Evolutionary conservation across 108 stramenopile genomes (phyloP).

Genomic region (Nitzschia sp.): DNA sequence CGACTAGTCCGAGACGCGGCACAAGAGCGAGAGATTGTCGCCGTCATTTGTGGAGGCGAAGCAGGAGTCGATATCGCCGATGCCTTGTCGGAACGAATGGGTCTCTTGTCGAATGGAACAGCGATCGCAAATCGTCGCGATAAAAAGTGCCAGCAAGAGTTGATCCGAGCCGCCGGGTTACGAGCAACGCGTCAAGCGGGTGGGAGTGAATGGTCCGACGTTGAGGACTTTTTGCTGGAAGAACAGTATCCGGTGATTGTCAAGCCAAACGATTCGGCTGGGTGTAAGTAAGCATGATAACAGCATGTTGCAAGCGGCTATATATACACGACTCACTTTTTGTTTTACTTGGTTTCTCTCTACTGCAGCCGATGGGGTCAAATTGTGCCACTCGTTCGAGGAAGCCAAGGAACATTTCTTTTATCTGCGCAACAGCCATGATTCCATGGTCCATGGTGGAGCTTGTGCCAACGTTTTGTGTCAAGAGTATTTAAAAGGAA

Average conservation of each 20-base stretch:
- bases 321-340: too few relatives aligned
- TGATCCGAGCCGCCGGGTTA: conserved; percentile 63
- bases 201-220: conserved; percentile 62
- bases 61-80: conserved; percentile 83
- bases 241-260: conserved; percentile 81
- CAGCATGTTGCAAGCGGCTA: not conserved
- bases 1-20: conserved; percentile 28
- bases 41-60: conserved; percentile 77
- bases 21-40: conserved; percentile 38
- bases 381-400: conserved; percentile 43
- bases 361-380: conserved; percentile 44
- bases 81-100: conserved; percentile 64
- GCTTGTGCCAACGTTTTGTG: conserved; percentile 37
- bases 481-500: conserved; percentile 57
- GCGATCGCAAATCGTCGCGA: conserved; percentile 68
- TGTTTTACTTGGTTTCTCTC: not conserved
- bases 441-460: conserved; percentile 46
- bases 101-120: conserved; percentile 68
- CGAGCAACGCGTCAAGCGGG: conserved; percentile 84
- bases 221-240: conserved; percentile 66
- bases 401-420: conserved; percentile 58
- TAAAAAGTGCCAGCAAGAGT: conserved; percentile 84
- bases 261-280: conserved; percentile 94
- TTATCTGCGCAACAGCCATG: conserved; percentile 37
- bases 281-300: conserved; percentile 51